Evolutionary conservation across 2,329 filamentous ascomycete species (phyloP).

Genomic region (Aspergillus versicolor): DNA sequence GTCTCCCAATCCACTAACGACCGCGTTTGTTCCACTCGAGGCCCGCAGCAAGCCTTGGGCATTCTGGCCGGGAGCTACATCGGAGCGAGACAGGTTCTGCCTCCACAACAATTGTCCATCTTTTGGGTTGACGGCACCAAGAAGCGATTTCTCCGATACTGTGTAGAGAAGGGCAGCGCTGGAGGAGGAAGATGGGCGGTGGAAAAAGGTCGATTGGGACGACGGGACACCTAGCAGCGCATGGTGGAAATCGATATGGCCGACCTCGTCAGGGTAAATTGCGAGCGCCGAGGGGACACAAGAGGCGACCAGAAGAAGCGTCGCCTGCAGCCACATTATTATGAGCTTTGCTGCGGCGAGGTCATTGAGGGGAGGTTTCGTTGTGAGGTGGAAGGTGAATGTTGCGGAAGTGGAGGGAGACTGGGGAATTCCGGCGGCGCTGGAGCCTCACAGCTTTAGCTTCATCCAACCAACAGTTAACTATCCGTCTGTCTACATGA

Average conservation of each 20-base stretch:
- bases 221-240: slow-evolving; percentile 81
- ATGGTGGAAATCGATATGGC: slow-evolving; percentile 89
- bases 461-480: neutral
- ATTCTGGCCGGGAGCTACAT: slow-evolving; percentile 14
- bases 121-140: slow-evolving; percentile 86
- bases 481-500: neutral
- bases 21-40: slow-evolving; percentile 74
- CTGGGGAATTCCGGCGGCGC: neutral
- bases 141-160: slow-evolving; percentile 75
- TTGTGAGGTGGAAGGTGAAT: neutral
- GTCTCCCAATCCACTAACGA: slow-evolving; percentile 70
- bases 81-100: slow-evolving; percentile 63
- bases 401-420: slow-evolving; percentile 2
- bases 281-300: slow-evolving; percentile 58
- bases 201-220: slow-evolving; percentile 87
- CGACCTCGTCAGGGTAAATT: slow-evolving; percentile 88
- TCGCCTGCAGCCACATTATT: slow-evolving; percentile 43
- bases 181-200: slow-evolving; percentile 76
- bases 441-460: neutral
- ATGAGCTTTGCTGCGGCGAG: slow-evolving; percentile 25
- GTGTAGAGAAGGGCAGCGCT: slow-evolving; percentile 91
- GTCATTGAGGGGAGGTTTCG: slow-evolving; percentile 31
- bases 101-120: slow-evolving; percentile 85
- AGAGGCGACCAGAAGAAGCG: slow-evolving; percentile 38
- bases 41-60: slow-evolving; percentile 58